These are phyloP conservation scores for Nothophoma quercina DNA, from an alignment of 2,329 filamentous ascomycete genomes.

Conservation along the genomic window DNA sequence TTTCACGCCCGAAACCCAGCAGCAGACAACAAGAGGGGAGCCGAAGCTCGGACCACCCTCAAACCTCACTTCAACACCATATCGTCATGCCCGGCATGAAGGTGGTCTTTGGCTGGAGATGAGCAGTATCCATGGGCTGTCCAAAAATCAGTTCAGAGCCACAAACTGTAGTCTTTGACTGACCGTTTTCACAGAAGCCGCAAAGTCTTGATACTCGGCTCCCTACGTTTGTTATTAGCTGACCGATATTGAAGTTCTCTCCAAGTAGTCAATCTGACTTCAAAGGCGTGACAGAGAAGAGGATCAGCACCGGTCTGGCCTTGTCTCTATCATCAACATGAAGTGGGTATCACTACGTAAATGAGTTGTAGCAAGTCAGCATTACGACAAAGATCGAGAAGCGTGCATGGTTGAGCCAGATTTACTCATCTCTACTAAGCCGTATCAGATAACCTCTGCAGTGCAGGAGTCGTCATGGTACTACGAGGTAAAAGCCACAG, in stretches of 20 bases:
- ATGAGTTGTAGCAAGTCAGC: constrained; percentile 7
- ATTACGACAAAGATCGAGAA: constrained; percentile 1
- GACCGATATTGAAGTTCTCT: not conserved
- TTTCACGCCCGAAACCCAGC: constrained; percentile 28
- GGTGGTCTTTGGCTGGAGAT: not conserved
- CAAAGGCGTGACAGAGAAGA: not conserved
- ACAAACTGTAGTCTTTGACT: not conserved
- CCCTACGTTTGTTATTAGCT: no score
- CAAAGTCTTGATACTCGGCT: not conserved
- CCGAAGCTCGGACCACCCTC: constrained; percentile 14
- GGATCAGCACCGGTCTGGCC: no score
- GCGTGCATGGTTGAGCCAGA: not conserved
- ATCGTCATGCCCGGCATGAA: constrained; percentile 10
- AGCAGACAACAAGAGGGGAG: constrained; percentile 16
- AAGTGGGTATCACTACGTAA: not conserved
- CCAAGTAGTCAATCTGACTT: not conserved
- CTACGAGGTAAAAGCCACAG: not conserved
- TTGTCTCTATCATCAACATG: not conserved
- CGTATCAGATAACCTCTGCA: not conserved
- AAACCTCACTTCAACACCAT: constrained; percentile 14
- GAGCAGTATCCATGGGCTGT: not conserved
- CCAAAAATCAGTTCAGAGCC: not conserved
- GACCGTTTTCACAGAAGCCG: not conserved
- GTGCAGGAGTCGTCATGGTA: not conserved
- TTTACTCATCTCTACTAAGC: not conserved